Base-by-base conservation (phyloP, 75 land plant genomes). In the Cryptomeria japonica region DNA sequence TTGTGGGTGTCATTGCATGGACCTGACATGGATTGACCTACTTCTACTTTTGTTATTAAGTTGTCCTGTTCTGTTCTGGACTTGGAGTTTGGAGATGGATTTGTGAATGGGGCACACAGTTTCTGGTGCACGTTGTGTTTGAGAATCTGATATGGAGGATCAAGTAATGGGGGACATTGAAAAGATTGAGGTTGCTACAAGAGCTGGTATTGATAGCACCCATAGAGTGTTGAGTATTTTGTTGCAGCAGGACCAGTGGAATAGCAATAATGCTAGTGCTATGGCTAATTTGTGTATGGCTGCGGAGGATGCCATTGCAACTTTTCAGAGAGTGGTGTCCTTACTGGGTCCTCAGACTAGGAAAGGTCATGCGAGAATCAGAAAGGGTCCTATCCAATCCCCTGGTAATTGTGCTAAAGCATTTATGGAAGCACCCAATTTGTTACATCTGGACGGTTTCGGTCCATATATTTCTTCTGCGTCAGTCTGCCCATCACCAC, bases 311-410 rank as follows among this genome's bases (percentile, higher is more conserved):
- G 93, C 98, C 86, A 93, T 97, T 32, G 87, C 90, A 22, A 95
- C 89, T 89, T 96, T 97, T 88, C 91, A 92, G 89, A 95, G 86
- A 87, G 94, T 97, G 87, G 95, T 92, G 25, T 91, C 93, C 55
- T 89, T 96, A 46, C 91, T 97, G 22, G 91, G 84, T 44, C 75
- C 78, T 75, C 32, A 92, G 49, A 53, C 90, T 1, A 89, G 92
- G 44, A 89, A 89, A 49, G 98, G 99, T 10, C 97, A 96, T 89
- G 98, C 93, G 3, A 93, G 99, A 72, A 91, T 95, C 13, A 91
- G 97, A 68, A 89, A 91, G 39, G 39, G 77, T 32, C 91, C 77
- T 77, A 89, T 80, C 12, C 7, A 70, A 46, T 87, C 49, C 14
- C 31, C 75, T 16, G 72, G 44, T 31, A 19, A 42, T 5, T 76